Evolutionary conservation across 202 grass and related monocot genomes (phyloP).

Genomic region (Eragrostis tef): DNA sequence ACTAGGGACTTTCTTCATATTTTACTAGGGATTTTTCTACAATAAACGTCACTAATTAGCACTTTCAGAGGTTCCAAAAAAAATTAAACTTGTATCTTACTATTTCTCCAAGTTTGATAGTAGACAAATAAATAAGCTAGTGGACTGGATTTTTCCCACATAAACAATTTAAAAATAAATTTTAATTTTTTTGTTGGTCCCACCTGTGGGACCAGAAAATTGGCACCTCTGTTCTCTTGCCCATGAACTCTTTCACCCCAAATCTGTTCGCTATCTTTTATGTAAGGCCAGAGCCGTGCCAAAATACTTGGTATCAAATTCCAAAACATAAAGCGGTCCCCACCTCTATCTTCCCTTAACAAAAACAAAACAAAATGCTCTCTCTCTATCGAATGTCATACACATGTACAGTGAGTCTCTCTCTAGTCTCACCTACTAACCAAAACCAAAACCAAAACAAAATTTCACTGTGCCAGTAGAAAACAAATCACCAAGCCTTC

Average conservation of each 20-base stretch:
- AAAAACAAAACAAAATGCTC: background rate
- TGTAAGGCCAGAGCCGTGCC: slow-evolving; percentile 2
- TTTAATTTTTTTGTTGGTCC: no score
- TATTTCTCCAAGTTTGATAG: no score
- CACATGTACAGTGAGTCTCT: background rate
- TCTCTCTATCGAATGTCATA: background rate
- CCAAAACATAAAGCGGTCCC: slow-evolving; percentile 6
- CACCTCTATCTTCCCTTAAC: no score
- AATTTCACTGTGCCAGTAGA: background rate
- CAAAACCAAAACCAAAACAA: background rate
- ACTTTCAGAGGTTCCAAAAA: no score
- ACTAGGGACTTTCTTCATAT: no score
- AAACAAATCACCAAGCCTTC: slow-evolving; percentile 28
- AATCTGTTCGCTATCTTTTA: background rate
- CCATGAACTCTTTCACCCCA: background rate
- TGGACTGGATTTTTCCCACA: background rate
- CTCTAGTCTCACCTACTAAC: slow-evolving; percentile 41
- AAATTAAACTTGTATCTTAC: no score
- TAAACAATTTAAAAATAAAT: background rate
- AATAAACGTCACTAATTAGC: no score
- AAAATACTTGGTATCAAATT: slow-evolving; percentile 29
- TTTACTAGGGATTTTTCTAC: no score
- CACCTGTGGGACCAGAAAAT: background rate
- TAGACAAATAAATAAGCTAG: background rate
- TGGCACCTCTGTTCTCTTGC: background rate